These are phyloP conservation scores for Cytospora piceicola DNA, from an alignment of 2,329 filamentous ascomycete species.

Conservation along the genomic window DNA sequence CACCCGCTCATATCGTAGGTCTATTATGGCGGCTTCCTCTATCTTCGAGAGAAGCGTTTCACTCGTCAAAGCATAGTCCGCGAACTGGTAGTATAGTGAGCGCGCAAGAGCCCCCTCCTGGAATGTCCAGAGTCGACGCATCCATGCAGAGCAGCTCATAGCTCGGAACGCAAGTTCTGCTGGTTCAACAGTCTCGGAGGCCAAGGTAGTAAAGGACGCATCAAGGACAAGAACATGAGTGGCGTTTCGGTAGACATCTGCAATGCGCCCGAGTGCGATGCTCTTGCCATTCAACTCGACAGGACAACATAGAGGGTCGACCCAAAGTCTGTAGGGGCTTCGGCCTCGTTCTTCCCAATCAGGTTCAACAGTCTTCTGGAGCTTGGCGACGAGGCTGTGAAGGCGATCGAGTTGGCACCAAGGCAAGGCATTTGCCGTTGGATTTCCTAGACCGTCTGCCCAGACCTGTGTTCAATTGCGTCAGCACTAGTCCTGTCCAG, in stretches of 20 bases:
- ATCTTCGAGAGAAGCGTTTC: neutral
- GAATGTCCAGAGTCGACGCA: slow-evolving; percentile 46
- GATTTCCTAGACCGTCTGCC: slow-evolving; percentile 43
- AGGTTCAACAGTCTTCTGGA: slow-evolving; percentile 25
- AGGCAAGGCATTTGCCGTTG: slow-evolving; percentile 38
- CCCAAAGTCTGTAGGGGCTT: slow-evolving; percentile 37
- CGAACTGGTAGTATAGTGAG: slow-evolving; percentile 41
- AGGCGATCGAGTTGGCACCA: slow-evolving; percentile 39
- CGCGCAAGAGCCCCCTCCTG: slow-evolving; percentile 39
- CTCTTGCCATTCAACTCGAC: slow-evolving; percentile 34
- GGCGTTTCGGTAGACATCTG: slow-evolving; percentile 40
- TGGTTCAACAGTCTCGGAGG: slow-evolving; percentile 26
- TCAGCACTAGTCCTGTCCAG: neutral
- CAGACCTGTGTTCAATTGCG: slow-evolving; percentile 36
- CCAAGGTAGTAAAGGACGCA: slow-evolving; percentile 36
- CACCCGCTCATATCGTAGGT: neutral
- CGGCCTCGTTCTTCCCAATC: neutral
- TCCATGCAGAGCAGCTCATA: slow-evolving; percentile 43
- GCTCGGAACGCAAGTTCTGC: slow-evolving; percentile 39
- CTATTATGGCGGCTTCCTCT: neutral
- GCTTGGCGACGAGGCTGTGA: slow-evolving; percentile 19
- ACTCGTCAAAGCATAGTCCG: slow-evolving; percentile 35
- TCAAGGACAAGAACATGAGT: slow-evolving; percentile 42
- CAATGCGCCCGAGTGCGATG: slow-evolving; percentile 41
- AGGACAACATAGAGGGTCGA: slow-evolving; percentile 44